Percentiles rank a stretch among this genome's conserved stretches.
phyloP scores from a whole-genome alignment of 441 rosid species.

The Euphorbia corollata region DNA sequence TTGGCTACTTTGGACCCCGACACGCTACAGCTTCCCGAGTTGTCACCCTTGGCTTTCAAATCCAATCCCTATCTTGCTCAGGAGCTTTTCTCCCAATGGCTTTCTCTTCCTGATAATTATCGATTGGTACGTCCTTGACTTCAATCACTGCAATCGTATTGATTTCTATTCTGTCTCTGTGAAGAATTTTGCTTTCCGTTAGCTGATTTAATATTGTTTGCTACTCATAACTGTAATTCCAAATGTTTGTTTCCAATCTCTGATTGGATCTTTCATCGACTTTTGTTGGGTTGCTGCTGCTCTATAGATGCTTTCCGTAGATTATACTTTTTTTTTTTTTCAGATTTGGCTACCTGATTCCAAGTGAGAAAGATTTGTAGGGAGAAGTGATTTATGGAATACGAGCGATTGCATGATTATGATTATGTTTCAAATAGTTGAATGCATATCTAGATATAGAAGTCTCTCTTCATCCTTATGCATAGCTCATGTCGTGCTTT shows the following conservation, averaged over 20 bases:
- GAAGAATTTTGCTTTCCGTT: background rate
- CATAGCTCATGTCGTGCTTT: background rate
- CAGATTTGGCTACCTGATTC: background rate
- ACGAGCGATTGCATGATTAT: background rate
- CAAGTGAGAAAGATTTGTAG: background rate
- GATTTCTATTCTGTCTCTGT: background rate
- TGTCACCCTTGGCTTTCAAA: conserved; percentile 51
- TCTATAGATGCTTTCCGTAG: background rate
- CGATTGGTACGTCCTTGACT: conserved; percentile 40
- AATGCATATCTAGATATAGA: background rate
- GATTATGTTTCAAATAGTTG: background rate
- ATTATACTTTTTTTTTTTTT: background rate
- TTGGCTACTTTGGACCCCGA: conserved; percentile 49
- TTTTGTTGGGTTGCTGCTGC: background rate
- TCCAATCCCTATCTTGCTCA: conserved; percentile 42
- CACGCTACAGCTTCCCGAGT: conserved; percentile 57
- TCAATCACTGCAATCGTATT: background rate
- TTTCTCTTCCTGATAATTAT: conserved; percentile 62
- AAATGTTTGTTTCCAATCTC: background rate
- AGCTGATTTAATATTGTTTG: background rate
- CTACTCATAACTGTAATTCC: background rate
- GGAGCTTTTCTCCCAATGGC: conserved; percentile 69
- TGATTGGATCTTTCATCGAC: background rate
- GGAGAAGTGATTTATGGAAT: background rate
- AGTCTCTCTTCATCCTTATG: background rate